These are phyloP conservation scores for Warburgia ugandensis DNA, from an alignment of 164 flowering plant genomes.

Conservation along the genomic window DNA sequence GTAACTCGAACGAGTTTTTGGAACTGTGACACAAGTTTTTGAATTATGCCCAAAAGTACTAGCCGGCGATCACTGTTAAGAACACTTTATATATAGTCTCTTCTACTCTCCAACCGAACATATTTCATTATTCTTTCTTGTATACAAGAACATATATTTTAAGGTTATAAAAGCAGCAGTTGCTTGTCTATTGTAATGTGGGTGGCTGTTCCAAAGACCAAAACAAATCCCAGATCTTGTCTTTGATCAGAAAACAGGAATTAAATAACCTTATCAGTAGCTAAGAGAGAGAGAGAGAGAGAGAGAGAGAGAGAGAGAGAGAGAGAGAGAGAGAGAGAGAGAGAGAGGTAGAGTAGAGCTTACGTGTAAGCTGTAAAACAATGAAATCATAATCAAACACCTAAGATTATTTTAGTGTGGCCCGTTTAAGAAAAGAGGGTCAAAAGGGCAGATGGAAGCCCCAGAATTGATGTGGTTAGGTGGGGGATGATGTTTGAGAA, in stretches of 20 bases:
- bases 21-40: too few species aligned
- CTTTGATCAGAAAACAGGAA: not conserved
- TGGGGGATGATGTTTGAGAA: slow-evolving; percentile 8
- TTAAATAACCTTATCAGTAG: not conserved
- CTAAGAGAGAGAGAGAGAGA: too few species aligned
- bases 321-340: not conserved
- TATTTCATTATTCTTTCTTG: not conserved
- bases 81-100: too few species aligned
- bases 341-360: not conserved
- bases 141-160: not conserved
- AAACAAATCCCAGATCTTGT: not conserved
- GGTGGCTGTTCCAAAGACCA: not conserved
- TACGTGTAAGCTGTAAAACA: slow-evolving; percentile 4
- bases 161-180: not conserved
- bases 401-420: not conserved
- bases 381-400: slow-evolving; percentile 1
- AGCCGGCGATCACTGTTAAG: too few species aligned
- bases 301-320: too few species aligned
- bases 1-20: too few species aligned
- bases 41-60: too few species aligned
- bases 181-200: slow-evolving; percentile 5
- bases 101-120: slow-evolving; percentile 1
- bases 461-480: slow-evolving; percentile 9
- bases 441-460: slow-evolving; percentile 8
- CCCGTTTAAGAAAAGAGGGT: not conserved